Percentiles rank a stretch among this genome's conserved stretches.
These are phyloP conservation scores for Bidens hawaiensis DNA, from an alignment of 140 eudicot genomes.

Conservation along the genomic window DNA sequence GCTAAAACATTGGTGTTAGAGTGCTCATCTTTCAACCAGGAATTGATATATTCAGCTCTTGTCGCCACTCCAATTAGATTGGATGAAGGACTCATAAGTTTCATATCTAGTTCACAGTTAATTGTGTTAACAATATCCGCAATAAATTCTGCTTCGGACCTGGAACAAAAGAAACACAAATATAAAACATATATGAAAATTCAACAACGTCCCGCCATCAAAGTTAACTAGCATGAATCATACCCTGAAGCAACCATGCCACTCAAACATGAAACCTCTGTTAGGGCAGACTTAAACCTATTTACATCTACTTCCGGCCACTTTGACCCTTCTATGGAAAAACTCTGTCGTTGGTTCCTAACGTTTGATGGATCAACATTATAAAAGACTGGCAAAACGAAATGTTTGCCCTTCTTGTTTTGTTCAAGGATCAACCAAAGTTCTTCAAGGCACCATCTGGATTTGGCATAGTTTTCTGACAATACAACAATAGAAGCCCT, in stretches of 20 bases:
- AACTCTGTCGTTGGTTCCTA: slow-evolving; percentile 8
- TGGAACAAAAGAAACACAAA: not conserved
- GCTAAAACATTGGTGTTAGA: not conserved
- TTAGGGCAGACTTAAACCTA: slow-evolving; percentile 8
- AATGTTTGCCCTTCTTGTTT: not conserved
- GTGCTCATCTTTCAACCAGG: slow-evolving; percentile 4
- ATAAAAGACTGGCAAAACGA: slow-evolving; percentile 13
- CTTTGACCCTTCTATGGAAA: not conserved
- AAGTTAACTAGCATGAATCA: not conserved
- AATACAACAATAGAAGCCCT: slow-evolving; percentile 3
- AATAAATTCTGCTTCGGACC: not conserved
- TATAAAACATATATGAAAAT: not conserved
- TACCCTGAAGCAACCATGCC: slow-evolving; percentile 22
- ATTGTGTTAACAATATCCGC: not conserved
- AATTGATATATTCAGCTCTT: not conserved
- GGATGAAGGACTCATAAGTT: not conserved
- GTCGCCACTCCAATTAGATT: not conserved
- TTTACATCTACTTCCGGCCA: slow-evolving; percentile 4
- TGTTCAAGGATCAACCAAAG: slow-evolving; percentile 14
- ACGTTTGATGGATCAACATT: slow-evolving; percentile 7
- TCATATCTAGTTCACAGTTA: not conserved
- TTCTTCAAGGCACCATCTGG: slow-evolving; percentile 11
- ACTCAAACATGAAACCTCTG: slow-evolving; percentile 10
- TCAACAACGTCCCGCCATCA: not conserved
- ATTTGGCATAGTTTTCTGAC: slow-evolving; percentile 1